Evolutionary conservation across 2,329 filamentous ascomycete species (phyloP), one percentile per base, ranked within the genome.

Genomic region (Neospermospora avenae): DNA sequence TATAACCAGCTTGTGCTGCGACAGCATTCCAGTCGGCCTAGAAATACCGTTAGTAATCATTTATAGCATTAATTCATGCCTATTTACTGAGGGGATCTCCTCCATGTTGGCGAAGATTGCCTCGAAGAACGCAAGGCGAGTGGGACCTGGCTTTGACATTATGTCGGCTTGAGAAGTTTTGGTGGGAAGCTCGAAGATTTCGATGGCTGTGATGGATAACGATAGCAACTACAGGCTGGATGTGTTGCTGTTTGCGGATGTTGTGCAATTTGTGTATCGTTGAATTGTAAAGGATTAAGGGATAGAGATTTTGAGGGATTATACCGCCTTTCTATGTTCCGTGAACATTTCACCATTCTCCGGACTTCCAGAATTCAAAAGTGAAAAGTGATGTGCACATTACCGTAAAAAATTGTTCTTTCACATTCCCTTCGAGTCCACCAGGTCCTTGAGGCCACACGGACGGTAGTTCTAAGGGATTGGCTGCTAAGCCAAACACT

Each of bases 21-120:
- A 81, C 77, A 4, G 67, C 69, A 0, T 74, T 70, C 80, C 80
- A 82, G 66, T 83, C 76, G 34, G 61, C 56, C 62, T 64, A 37
- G 22, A 39, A 14, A 11, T 31, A 22, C 16, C 13, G 11, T 13
- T 39, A n/a, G 11, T 39, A 39, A 39, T 14, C 13, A 13, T 39
- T 14, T 39, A 3, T 13, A 39, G 35, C 5, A 3, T 3, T 6
- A 1, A 20, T 34, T 10, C 11, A 31, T 5, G 16, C 8, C 3
- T 16, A 45, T 46, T 34, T 45, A 56, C 58, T 44, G 56, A 37
- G 4, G 51, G 58, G 45, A 49, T 52, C 22, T 49, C 44, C 39
- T 42, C 56, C 58, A 60, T 56, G 20, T 60, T 60, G 18, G 46
- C 39, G 7, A 60, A 46, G n/a, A 60, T 60, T 7, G 53, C 55